Evolutionary conservation across 768 basidiomycete genomes (phyloP), one percentile per base, ranked within the genome.

Genomic region (Rhodotorula taiwanensis): DNA sequence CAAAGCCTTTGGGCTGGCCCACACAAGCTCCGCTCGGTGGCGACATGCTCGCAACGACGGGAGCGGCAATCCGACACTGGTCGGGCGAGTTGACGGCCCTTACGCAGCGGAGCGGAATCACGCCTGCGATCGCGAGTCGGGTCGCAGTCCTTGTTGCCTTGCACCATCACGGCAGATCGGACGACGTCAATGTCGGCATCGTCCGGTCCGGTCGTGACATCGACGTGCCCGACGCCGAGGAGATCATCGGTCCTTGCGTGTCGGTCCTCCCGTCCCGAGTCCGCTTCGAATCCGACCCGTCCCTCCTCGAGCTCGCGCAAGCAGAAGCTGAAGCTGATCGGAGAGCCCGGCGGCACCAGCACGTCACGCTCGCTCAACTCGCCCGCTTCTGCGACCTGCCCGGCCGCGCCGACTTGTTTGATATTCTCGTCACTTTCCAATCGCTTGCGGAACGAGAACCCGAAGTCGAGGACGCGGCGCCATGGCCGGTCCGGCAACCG

Each of bases 391-490:
- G 63, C 28, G 21, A 8, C 31, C 47, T 65, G 1, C 10, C 58
- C 42, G 57, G 54, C 20, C 67, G 67, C 8, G 21, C 52, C 36
- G 57, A 52, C 44, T 50, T 65, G 28, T 69, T 69, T 51, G 57
- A 62, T 50, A 64, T 62, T 31, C 67, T 69, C 57, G 63, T 69
- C 57, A 69, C 67, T 11, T 69, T 47, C 42, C 67, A 69, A 45
- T 64, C 63, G 7, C 52, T 64, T 31, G 67, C 67, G n/a, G 63
- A 65, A 36, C 60, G 55, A 10, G 58, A 62, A 48, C 47, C 47
- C 11, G 31, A 33, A 9, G 49, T 42, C 21, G 64, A 65, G 11
- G 20, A 20, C 3, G 47, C 53, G 25, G 58, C 58, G 13, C 58
- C 64, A 2, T 69, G 67, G 67, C 63, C 63, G 33, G 44, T 69